Percentiles rank a stretch among this genome's conserved stretches.
phyloP scores from a whole-genome alignment of 768 basidiomycete species.

The Clathrus columnatus region DNA sequence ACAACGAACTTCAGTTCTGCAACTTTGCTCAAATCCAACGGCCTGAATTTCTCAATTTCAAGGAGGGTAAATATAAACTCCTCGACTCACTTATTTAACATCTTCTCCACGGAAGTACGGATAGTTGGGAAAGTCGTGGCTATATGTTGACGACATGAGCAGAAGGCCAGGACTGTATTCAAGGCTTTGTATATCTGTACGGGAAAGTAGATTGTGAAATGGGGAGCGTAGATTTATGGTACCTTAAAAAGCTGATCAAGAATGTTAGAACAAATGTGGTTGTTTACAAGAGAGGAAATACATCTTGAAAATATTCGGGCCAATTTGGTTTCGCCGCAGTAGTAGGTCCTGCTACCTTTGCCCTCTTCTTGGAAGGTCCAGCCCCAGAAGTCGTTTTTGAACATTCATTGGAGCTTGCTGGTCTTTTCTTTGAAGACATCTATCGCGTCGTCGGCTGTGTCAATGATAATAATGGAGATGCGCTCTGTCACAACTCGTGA shows the following conservation, averaged over 20 bases:
- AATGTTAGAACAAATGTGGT: conserved; percentile 4
- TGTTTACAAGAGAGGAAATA: conserved; percentile 16
- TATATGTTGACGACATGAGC: conserved; percentile 71
- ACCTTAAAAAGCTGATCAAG: conserved; percentile 52
- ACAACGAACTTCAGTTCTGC: conserved; percentile 69
- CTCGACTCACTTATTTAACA: conserved; percentile 59
- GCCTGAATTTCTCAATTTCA: conserved; percentile 33
- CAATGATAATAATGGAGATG: conserved; percentile 8
- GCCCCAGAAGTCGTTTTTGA: conserved; percentile 7
- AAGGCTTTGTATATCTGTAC: conserved; percentile 52
- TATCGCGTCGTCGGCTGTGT: neutral
- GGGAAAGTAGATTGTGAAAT: conserved; percentile 12
- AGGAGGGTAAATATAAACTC: neutral
- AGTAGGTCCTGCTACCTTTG: conserved; percentile 1
- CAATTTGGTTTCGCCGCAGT: conserved; percentile 25
- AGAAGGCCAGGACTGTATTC: conserved; percentile 83
- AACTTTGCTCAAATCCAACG: conserved; percentile 66
- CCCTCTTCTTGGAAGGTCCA: conserved; percentile 17
- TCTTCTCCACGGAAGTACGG: conserved; percentile 68
- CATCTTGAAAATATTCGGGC: conserved; percentile 58
- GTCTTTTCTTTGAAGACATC: neutral
- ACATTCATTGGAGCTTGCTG: neutral
- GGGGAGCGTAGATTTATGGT: neutral
- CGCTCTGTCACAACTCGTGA: neutral
- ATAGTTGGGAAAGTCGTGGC: conserved; percentile 73